Evolutionary conservation across 2,329 filamentous ascomycete species (phyloP).

Genomic region (Hyphodiscus sp.): DNA sequence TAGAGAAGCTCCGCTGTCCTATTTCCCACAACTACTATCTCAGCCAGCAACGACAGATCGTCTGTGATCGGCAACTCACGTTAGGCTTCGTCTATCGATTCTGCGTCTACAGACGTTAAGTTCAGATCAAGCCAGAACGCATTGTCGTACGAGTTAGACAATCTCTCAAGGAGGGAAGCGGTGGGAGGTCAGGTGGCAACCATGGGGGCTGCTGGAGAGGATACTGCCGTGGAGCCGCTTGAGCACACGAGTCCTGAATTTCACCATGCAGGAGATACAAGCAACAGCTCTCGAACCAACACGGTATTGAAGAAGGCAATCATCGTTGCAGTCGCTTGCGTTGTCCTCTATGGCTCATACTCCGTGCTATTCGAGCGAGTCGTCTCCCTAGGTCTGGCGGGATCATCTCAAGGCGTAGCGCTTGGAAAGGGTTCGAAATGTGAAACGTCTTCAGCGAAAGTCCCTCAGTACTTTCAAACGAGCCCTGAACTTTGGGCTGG

Average conservation of each 20-base stretch:
- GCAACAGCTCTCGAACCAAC: neutral
- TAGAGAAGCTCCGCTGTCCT: neutral
- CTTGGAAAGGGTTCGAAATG: neutral
- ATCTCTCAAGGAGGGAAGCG: neutral
- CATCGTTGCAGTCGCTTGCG: slow-evolving; percentile 1
- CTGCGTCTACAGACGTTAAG: neutral
- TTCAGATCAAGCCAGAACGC: neutral
- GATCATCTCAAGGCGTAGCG: neutral
- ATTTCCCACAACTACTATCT: neutral
- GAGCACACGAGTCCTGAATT: neutral
- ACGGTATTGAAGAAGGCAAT: slow-evolving; percentile 2
- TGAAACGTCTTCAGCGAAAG: slow-evolving; percentile 28
- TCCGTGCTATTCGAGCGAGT: neutral
- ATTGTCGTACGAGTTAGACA: neutral
- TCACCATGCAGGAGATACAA: neutral
- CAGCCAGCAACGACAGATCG: neutral
- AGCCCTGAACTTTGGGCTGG: slow-evolving; percentile 54
- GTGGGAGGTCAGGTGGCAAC: neutral
- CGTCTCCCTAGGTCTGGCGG: neutral
- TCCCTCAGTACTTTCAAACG: slow-evolving; percentile 60
- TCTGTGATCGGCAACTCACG: neutral
- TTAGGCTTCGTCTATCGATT: neutral
- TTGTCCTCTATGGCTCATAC: slow-evolving; percentile 14
- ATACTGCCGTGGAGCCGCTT: neutral
- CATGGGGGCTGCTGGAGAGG: neutral